Conservation (phyloP, 2,329 filamentous ascomycete genomes). For the Nemania sp. region DNA sequence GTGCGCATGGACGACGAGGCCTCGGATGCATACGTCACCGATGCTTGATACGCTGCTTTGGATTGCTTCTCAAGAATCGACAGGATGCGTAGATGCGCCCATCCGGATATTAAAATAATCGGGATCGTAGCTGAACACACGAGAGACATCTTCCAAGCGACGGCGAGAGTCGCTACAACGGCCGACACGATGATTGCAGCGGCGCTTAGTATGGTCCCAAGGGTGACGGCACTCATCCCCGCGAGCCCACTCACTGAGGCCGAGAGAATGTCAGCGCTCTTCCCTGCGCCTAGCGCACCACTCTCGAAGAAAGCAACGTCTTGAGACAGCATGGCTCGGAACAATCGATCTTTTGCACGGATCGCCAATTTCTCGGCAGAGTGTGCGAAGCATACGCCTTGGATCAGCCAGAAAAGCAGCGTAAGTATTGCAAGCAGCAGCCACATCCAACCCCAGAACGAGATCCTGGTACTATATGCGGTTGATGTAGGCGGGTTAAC, state of each 20-base stretch:
- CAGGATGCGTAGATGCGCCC: constrained; percentile 49
- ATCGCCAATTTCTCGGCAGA: constrained; percentile 5
- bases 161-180: constrained; percentile 45
- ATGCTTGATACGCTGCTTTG: constrained; percentile 43
- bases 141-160: constrained; percentile 50
- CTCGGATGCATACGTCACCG: constrained; percentile 51
- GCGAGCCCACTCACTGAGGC: not conserved
- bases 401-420: not conserved
- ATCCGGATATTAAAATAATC: constrained; percentile 46
- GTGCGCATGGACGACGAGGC: constrained; percentile 50
- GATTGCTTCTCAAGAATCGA: constrained; percentile 43
- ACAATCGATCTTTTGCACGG: not conserved
- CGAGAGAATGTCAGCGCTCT: not conserved
- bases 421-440: too few species aligned
- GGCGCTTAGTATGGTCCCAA: constrained; percentile 44
- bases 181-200: constrained; percentile 46
- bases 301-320: constrained; percentile 14
- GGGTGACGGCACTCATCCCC: constrained; percentile 2
- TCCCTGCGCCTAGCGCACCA: not conserved
- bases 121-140: constrained; percentile 48
- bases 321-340: constrained; percentile 10
- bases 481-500: too few species aligned
- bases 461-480: too few species aligned
- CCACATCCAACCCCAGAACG: too few species aligned
- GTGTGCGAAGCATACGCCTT: constrained; percentile 2